These are phyloP conservation scores for Mortierella sp. DNA, from an alignment of 371 early-diverging fungal species.

Conservation along the genomic window DNA sequence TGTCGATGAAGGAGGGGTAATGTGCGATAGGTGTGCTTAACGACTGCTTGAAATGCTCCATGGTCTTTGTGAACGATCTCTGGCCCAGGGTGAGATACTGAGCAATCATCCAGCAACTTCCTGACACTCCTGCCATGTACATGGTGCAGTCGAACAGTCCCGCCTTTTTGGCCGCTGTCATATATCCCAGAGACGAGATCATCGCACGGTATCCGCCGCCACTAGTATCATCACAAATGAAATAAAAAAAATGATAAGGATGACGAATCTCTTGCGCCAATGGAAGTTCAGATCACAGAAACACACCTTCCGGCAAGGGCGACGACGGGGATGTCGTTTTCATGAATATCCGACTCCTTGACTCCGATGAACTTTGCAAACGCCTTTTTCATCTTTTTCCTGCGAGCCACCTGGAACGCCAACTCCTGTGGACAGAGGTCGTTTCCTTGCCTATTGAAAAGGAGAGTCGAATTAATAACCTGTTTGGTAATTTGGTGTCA, in stretches of 20 bases:
- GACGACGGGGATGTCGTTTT: slow-evolving; percentile 75
- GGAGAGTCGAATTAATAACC: neutral
- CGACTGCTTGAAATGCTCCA: slow-evolving; percentile 51
- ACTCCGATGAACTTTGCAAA: slow-evolving; percentile 82
- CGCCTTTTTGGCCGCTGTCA: slow-evolving; percentile 67
- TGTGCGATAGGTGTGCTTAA: slow-evolving; percentile 35
- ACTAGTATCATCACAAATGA: slow-evolving; percentile 42
- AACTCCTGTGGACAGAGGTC: slow-evolving; percentile 63
- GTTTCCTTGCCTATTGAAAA: slow-evolving; percentile 54
- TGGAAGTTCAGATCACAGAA: no score
- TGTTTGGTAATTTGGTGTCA: neutral
- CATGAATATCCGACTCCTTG: slow-evolving; percentile 65
- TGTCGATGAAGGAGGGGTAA: slow-evolving; percentile 47
- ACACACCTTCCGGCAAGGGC: slow-evolving; percentile 74
- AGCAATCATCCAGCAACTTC: slow-evolving; percentile 67
- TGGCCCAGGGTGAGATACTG: slow-evolving; percentile 56
- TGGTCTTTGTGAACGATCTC: slow-evolving; percentile 45
- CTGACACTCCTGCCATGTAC: slow-evolving; percentile 74
- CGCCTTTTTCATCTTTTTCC: slow-evolving; percentile 62
- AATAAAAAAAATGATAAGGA: neutral
- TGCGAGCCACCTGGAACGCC: slow-evolving; percentile 63
- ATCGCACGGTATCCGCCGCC: slow-evolving; percentile 83
- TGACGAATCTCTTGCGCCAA: no score
- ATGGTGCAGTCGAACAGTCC: slow-evolving; percentile 70
- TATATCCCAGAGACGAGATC: slow-evolving; percentile 71